These are phyloP conservation scores for Posidonia australis DNA, from an alignment of 106 monocot genomes.

Conservation along the genomic window DNA sequence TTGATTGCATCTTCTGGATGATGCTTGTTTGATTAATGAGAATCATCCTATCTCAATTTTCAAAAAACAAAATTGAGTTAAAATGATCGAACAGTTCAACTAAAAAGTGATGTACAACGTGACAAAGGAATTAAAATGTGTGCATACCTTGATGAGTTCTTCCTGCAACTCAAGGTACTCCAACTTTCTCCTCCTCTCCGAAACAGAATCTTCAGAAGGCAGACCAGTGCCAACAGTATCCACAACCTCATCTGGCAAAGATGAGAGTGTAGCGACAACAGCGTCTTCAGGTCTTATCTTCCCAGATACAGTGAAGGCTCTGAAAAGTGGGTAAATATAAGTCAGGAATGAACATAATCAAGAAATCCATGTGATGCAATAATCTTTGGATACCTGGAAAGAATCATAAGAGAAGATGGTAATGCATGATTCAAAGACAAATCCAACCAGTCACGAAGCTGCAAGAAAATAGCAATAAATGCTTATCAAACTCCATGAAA, in stretches of 20 bases:
- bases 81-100: too few relatives aligned
- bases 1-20: too few relatives aligned
- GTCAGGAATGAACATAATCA: neutral
- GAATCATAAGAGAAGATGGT: constrained; percentile 93
- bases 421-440: constrained; percentile 83
- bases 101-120: too few relatives aligned
- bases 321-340: constrained; percentile 10
- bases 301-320: constrained; percentile 88
- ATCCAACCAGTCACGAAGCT: constrained; percentile 97
- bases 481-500: too few relatives aligned
- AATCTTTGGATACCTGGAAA: constrained; percentile 61
- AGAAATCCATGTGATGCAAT: neutral
- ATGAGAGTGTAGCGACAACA: constrained; percentile 90
- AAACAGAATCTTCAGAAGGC: constrained; percentile 98
- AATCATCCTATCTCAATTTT: neutral
- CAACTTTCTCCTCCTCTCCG: constrained; percentile 87
- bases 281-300: constrained; percentile 93
- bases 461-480: constrained; percentile 13
- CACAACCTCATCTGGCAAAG: constrained; percentile 97
- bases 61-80: too few relatives aligned
- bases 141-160: constrained; percentile 87
- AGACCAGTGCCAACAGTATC: constrained; percentile 88
- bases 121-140: too few relatives aligned
- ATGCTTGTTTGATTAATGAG: neutral
- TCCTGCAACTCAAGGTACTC: constrained; percentile 99